phyloP scores from a whole-genome alignment of 768 basidiomycete species.

The Trametes cubensis region DNA sequence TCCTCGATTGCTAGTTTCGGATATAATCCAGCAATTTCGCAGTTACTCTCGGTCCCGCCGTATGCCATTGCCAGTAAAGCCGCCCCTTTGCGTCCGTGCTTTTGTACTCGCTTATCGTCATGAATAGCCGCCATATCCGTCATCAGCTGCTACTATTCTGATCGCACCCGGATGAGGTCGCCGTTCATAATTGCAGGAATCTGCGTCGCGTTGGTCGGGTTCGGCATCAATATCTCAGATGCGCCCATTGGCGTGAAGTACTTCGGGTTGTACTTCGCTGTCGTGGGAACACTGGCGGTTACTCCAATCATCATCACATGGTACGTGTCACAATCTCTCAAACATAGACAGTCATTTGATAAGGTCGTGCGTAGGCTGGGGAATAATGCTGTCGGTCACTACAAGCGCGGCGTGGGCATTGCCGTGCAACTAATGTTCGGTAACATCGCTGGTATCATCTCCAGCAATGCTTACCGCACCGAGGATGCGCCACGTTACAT shows the following conservation, averaged over 20 bases:
- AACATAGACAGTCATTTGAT: background rate
- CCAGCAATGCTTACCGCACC: conserved; percentile 61
- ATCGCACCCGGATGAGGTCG: conserved; percentile 55
- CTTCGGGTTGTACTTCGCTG: conserved; percentile 70
- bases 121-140: conserved; percentile 52
- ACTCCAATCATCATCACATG: conserved; percentile 66
- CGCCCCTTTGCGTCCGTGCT: background rate
- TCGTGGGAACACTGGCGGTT: conserved; percentile 60
- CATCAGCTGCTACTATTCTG: conserved; percentile 58
- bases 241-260: conserved; percentile 61
- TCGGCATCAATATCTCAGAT: conserved; percentile 63
- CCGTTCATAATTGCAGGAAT: conserved; percentile 61
- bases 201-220: conserved; percentile 57
- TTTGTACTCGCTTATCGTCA: background rate
- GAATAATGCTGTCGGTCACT: too few species aligned
- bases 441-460: conserved; percentile 66
- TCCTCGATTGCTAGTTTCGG: conserved; percentile 50
- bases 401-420: conserved; percentile 69
- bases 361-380: conserved; percentile 38
- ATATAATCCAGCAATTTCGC: conserved; percentile 54
- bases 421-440: conserved; percentile 68
- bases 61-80: conserved; percentile 55
- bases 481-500: conserved; percentile 63
- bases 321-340: conserved; percentile 27
- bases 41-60: conserved; percentile 70